Conservation (phyloP, 768 basidiomycete species). For the Trametes villosa region DNA sequence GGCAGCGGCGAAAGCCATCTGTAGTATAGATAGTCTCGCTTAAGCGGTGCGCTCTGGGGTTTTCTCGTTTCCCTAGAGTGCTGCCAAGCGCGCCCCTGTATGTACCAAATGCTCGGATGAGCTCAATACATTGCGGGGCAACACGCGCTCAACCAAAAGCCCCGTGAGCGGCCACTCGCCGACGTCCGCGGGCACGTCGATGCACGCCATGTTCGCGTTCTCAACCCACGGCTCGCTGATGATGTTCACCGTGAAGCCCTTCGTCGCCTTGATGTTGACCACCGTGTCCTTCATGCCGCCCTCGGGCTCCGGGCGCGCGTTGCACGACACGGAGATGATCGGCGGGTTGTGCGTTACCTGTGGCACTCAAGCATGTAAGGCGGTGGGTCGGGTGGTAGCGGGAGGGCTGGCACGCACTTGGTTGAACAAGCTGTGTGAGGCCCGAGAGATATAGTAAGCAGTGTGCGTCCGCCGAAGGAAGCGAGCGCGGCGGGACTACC, state of each 20-base stretch:
- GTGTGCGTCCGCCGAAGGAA: too few species aligned
- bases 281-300: conserved; percentile 47
- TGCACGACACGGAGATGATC: conserved; percentile 47
- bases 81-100: too few species aligned
- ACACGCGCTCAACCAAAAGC: conserved; percentile 43
- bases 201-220: conserved; percentile 41
- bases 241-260: conserved; percentile 58
- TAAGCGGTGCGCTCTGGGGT: too few species aligned
- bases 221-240: conserved; percentile 56
- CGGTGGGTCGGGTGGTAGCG: not conserved
- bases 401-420: conserved; percentile 11
- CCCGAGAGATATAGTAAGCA: too few species aligned
- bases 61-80: too few species aligned
- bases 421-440: conserved; percentile 26
- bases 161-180: conserved; percentile 48
- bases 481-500: conserved; percentile 24
- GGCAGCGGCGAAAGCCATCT: too few species aligned
- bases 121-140: not conserved
- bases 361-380: not conserved
- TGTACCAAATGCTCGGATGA: too few species aligned
- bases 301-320: conserved; percentile 1
- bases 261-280: conserved; percentile 49
- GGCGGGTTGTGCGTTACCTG: conserved; percentile 46
- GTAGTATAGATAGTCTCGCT: too few species aligned
- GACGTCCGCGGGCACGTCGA: conserved; percentile 43